phyloP scores from a whole-genome alignment of 2,329 filamentous ascomycete genomes.

The Claviceps maximensis region DNA sequence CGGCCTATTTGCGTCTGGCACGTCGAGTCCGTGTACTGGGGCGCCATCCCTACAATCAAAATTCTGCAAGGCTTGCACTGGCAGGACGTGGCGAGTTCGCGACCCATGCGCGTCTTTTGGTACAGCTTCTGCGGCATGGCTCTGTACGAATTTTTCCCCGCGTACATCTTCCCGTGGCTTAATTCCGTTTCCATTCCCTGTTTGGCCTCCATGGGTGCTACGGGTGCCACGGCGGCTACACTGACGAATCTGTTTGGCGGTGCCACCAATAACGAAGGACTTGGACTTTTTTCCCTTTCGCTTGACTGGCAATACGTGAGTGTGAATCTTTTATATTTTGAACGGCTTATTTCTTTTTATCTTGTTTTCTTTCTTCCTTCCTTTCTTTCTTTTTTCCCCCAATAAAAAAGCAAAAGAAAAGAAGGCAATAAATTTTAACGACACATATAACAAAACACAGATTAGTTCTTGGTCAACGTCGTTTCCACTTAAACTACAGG shows the following conservation, averaged over 20 bases:
- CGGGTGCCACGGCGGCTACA: not conserved
- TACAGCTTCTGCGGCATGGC: slow-evolving; percentile 35
- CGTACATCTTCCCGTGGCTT: slow-evolving; percentile 42
- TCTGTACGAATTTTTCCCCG: slow-evolving; percentile 38
- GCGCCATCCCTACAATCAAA: slow-evolving; percentile 37
- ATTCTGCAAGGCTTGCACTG: slow-evolving; percentile 41
- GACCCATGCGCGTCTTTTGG: slow-evolving; percentile 39
- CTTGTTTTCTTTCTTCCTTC: not conserved
- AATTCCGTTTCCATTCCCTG: slow-evolving; percentile 42
- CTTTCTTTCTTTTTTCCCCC: not conserved
- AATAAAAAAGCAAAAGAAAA: not conserved
- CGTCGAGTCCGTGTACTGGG: slow-evolving; percentile 44
- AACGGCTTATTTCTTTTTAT: too few species aligned
- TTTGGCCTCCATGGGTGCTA: slow-evolving; percentile 30
- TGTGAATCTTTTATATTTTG: not conserved
- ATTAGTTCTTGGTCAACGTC: slow-evolving; percentile 10
- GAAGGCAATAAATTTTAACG: not conserved
- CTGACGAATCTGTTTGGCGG: slow-evolving; percentile 23
- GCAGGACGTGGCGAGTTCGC: slow-evolving; percentile 34
- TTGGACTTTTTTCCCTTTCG: slow-evolving; percentile 26
- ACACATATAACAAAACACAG: not conserved
- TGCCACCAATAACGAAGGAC: slow-evolving; percentile 22
- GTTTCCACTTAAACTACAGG: slow-evolving; percentile 22
- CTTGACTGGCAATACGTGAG: slow-evolving; percentile 31
- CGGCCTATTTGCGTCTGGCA: slow-evolving; percentile 43